Evolutionary conservation across 768 basidiomycete genomes (phyloP).

Genomic region (Symmetrospora coprosmae): DNA sequence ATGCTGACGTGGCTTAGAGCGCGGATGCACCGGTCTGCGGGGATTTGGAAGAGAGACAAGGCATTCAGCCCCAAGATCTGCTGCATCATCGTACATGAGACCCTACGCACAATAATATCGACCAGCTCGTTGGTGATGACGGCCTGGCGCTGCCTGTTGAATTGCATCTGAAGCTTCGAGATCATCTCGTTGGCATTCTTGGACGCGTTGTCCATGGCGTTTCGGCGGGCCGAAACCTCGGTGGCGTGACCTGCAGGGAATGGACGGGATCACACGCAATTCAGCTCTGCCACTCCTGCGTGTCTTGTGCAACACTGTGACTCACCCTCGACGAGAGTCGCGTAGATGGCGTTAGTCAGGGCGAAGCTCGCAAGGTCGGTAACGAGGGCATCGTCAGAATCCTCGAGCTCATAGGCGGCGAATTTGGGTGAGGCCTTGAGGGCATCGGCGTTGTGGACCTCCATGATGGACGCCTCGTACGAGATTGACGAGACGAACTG

Average conservation of each 20-base stretch:
- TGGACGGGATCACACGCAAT: not conserved
- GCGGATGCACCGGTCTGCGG: constrained; percentile 30
- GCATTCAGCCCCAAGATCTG: not conserved
- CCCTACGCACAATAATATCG: constrained; percentile 29
- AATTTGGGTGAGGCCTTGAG: constrained; percentile 73
- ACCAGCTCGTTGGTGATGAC: constrained; percentile 49
- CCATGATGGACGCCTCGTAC: constrained; percentile 63
- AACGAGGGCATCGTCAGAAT: constrained; percentile 75
- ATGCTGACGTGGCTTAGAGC: too few species aligned
- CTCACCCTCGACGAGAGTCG: constrained; percentile 87
- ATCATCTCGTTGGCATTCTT: constrained; percentile 63
- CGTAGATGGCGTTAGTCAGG: constrained; percentile 88
- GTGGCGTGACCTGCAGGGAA: not conserved
- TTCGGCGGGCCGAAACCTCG: constrained; percentile 50
- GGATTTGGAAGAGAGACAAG: not conserved
- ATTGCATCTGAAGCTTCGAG: constrained; percentile 29
- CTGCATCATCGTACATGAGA: not conserved
- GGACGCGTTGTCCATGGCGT: constrained; percentile 99
- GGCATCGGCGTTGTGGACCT: constrained; percentile 65
- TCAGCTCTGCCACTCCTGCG: not conserved
- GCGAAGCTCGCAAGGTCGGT: constrained; percentile 90
- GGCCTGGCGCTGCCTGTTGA: constrained; percentile 30
- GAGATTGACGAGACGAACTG: constrained; percentile 71
- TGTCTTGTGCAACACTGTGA: constrained; percentile 45
- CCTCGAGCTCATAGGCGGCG: constrained; percentile 93